A percentile compares a stretch with the other conserved stretches of the same genome.
These are phyloP conservation scores for Monosporozyma solicola DNA, from an alignment of 805 yeast species.

Conservation along the genomic window DNA sequence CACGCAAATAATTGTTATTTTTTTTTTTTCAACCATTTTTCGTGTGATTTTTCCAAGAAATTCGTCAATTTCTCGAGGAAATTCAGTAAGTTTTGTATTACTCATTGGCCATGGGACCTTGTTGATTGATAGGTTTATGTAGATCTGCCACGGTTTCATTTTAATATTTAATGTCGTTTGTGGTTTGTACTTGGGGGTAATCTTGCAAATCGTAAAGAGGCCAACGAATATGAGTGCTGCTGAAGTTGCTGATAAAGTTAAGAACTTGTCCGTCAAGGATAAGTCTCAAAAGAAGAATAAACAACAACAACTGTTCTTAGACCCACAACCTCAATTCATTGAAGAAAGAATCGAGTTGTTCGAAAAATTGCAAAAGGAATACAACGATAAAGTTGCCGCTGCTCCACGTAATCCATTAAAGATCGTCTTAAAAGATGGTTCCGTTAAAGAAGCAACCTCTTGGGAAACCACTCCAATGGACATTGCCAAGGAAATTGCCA, in stretches of 20 bases:
- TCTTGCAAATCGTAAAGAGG: neutral
- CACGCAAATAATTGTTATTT: neutral
- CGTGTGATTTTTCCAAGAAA: neutral
- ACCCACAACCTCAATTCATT: constrained; percentile 79
- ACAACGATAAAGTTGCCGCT: constrained; percentile 61
- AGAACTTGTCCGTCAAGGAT: constrained; percentile 33
- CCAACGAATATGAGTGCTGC: constrained; percentile 10
- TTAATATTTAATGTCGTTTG: neutral
- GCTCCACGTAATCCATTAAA: constrained; percentile 56
- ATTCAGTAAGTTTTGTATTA: neutral
- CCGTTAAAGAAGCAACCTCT: constrained; percentile 64
- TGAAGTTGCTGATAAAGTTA: constrained; percentile 33
- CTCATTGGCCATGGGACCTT: neutral
- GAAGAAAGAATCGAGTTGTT: constrained; percentile 71
- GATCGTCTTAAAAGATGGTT: constrained; percentile 82
- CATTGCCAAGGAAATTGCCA: constrained; percentile 76
- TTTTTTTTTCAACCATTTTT: neutral
- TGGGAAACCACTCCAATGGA: constrained; percentile 88
- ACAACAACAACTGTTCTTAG: constrained; percentile 41
- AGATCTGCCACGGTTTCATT: no score
- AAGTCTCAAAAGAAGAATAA: constrained; percentile 34
- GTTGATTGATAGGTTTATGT: neutral
- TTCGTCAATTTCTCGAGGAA: neutral
- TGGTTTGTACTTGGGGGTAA: neutral
- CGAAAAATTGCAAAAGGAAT: constrained; percentile 68